Base-by-base conservation (phyloP, 176 grass and related monocot genomes). In the Musa beccarii region DNA sequence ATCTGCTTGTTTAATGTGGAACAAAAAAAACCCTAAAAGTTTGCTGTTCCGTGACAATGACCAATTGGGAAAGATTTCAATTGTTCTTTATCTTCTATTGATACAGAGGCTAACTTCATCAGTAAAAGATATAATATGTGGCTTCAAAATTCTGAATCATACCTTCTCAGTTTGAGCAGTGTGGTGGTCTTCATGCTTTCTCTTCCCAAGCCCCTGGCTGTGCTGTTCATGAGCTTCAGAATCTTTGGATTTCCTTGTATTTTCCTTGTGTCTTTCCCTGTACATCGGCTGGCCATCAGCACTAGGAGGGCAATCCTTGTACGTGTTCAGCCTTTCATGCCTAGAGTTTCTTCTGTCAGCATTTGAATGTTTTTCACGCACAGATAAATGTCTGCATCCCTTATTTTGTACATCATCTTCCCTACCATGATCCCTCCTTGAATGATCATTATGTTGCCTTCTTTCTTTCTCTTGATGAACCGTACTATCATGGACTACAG, bases 261-360 rank as follows among this genome's bases (percentile, higher is more conserved):
- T 92, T 53, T 92, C 95, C 80, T 85, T 94, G 54, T 92, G 69
- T 74, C 84, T 93, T 69, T 92, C 90, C 71, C 76, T 90, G 68
- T 69, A 52, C 10, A 21, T 25, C 12, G 85, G 87, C 54, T 83
- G 87, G 78, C 50, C 24, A 78, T 88, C 90, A 85, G 68, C 81
- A 78, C 84, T 77, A 66, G 85, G 72, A 50, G 76, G 26, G 55
- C 79, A 87, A 57, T 88, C 86, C 81, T 80, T 82, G 50, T 85
- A 73, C 15, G 70, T 72, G 24, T 75, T 88, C 59, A 80, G 9
- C 73, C 84, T 99, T 52, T 91, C 95, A 82, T 87, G 90, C 68
- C 88, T 91, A 11, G 82, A 83, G 75, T 76, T 93, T 75, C 88
- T 90, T 77, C 82, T 90, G 78, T 63, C 79, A 73, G 79, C 81